A percentile compares a stretch with the other conserved stretches of the same genome.
phyloP scores from a whole-genome alignment of 768 basidiomycete species.

The Xerocomellus amylosporus region DNA sequence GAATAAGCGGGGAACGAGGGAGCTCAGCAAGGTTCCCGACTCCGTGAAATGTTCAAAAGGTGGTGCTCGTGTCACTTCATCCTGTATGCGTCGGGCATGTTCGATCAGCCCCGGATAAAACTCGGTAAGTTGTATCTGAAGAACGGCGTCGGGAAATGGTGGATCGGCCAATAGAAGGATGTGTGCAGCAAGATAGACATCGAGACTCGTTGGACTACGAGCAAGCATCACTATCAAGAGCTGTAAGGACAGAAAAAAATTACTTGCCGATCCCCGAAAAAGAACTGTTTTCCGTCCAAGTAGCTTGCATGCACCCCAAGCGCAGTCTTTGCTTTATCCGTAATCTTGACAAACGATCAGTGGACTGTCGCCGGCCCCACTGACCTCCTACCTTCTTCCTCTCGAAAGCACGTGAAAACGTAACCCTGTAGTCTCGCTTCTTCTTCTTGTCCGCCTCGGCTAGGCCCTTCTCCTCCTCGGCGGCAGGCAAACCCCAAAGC shows the following conservation, averaged over 20 bases:
- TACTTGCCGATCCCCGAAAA: conserved; percentile 49
- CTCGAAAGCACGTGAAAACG: conserved; percentile 56
- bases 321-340: conserved; percentile 54
- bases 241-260: background rate
- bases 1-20: conserved; percentile 38
- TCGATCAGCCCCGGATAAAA: conserved; percentile 56
- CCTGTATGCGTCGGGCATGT: conserved; percentile 54
- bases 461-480: conserved; percentile 38
- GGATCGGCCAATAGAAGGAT: conserved; percentile 57
- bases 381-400: conserved; percentile 49
- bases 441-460: conserved; percentile 36
- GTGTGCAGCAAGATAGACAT: conserved; percentile 66
- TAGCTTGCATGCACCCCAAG: conserved; percentile 60
- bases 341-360: conserved; percentile 41
- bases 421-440: conserved; percentile 34
- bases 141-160: conserved; percentile 57
- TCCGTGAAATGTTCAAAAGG: conserved; percentile 18
- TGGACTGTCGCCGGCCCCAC: background rate
- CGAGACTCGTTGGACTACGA: conserved; percentile 58
- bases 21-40: conserved; percentile 30
- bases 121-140: conserved; percentile 52
- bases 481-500: conserved; percentile 51
- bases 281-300: conserved; percentile 47
- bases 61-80: conserved; percentile 30
- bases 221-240: background rate